A percentile compares a stretch with the other conserved stretches of the same genome.
Evolutionary conservation across 768 basidiomycete genomes (phyloP).

Genomic region (Russula virescens): DNA sequence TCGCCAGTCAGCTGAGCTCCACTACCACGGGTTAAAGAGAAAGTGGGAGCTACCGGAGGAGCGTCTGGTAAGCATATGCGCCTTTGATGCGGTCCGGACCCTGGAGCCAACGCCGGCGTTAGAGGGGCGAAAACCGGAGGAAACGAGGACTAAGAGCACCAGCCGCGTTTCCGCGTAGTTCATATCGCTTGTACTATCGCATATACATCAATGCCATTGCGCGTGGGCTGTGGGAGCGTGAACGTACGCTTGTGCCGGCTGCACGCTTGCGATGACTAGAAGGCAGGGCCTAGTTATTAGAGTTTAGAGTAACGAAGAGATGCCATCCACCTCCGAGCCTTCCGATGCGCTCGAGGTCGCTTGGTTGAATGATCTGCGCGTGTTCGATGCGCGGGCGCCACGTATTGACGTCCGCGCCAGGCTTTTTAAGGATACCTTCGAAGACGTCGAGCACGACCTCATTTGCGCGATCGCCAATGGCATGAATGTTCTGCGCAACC

Average conservation of each 20-base stretch:
- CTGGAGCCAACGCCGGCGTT: slow-evolving; percentile 33
- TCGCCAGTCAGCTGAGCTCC: not conserved
- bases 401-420: slow-evolving; percentile 34
- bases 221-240: slow-evolving; percentile 18
- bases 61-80: slow-evolving; percentile 83
- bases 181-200: slow-evolving; percentile 77
- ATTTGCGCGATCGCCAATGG: slow-evolving; percentile 87
- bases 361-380: slow-evolving; percentile 74
- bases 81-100: slow-evolving; percentile 78
- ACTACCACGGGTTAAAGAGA: not conserved
- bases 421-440: slow-evolving; percentile 42
- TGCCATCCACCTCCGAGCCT: slow-evolving; percentile 58
- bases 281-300: not conserved
- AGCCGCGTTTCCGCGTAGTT: slow-evolving; percentile 82
- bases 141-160: slow-evolving; percentile 34
- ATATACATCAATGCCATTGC: not conserved
- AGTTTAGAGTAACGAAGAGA: not conserved
- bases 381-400: slow-evolving; percentile 86
- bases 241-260: slow-evolving; percentile 84
- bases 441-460: slow-evolving; percentile 78
- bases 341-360: slow-evolving; percentile 66
- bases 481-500: slow-evolving; percentile 76
- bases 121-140: not conserved
- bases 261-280: slow-evolving; percentile 86
- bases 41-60: slow-evolving; percentile 57